A percentile compares a stretch with the other conserved stretches of the same genome.
Evolutionary conservation across 2,329 filamentous ascomycete species (phyloP).

Genomic region (Sphaerostilbella broomeana): DNA sequence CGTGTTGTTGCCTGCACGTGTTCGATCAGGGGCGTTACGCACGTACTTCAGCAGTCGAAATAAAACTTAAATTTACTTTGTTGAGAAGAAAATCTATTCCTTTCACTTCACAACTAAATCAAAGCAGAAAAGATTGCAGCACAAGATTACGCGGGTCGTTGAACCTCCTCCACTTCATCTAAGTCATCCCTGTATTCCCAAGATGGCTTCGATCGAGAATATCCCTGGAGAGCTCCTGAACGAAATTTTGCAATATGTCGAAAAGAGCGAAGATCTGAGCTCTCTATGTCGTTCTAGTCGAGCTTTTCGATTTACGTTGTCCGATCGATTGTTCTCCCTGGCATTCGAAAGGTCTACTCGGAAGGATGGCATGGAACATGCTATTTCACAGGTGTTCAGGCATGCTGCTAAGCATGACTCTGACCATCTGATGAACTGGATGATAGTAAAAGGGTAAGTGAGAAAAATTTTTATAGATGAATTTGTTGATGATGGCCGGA

Average conservation of each 20-base stretch:
- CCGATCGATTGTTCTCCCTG: background rate
- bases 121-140: no score
- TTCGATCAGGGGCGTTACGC: no score
- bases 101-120: no score
- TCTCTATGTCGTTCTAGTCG: constrained; percentile 3
- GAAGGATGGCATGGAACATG: background rate
- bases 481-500: background rate
- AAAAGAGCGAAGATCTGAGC: background rate
- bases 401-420: constrained; percentile 9
- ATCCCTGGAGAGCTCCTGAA: constrained; percentile 5
- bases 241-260: background rate
- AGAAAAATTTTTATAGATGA: background rate
- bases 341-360: background rate
- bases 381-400: background rate
- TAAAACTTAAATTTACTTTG: background rate
- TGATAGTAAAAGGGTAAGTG: constrained; percentile 7
- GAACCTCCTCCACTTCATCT: no score
- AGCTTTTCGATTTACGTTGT: constrained; percentile 1
- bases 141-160: no score
- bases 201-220: background rate
- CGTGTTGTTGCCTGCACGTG: no score
- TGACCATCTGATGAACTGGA: constrained; percentile 3
- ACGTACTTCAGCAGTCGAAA: no score
- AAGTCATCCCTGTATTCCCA: no score
- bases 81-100: background rate